phyloP scores from a whole-genome alignment of 1,139 yeast genomes.

The Yamadazyma atmosphaerica region DNA sequence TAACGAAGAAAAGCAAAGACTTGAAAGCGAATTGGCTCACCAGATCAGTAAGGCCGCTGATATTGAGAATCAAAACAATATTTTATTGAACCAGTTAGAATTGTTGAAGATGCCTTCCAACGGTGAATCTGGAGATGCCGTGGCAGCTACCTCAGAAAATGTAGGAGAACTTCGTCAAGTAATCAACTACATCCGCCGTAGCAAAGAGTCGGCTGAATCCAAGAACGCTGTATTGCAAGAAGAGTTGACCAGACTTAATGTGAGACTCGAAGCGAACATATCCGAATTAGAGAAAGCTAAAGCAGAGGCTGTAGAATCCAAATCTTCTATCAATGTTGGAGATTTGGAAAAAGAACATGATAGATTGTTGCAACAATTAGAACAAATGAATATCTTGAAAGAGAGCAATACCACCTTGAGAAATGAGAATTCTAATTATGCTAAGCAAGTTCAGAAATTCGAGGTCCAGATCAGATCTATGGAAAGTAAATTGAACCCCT shows the following conservation, averaged over 20 bases:
- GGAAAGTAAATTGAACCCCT: constrained; percentile 19
- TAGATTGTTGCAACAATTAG: constrained; percentile 59
- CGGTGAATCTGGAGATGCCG: no score
- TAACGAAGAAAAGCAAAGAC: constrained; percentile 24
- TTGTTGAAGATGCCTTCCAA: constrained; percentile 21
- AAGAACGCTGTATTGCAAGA: constrained; percentile 51
- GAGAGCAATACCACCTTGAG: constrained; percentile 75
- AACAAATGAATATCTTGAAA: constrained; percentile 67
- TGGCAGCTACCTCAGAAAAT: constrained; percentile 20
- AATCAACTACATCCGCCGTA: constrained; percentile 65
- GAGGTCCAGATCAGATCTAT: constrained; percentile 20
- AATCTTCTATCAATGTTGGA: constrained; percentile 37
- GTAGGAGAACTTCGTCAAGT: constrained; percentile 47
- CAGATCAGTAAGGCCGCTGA: constrained; percentile 53
- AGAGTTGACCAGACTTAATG: constrained; percentile 50
- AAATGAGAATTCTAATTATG: constrained; percentile 41
- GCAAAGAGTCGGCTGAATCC: constrained; percentile 70
- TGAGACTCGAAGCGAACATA: constrained; percentile 37
- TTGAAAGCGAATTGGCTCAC: constrained; percentile 55
- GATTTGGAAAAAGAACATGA: constrained; percentile 48
- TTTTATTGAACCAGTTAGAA: constrained; percentile 72
- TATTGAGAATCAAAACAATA: constrained; percentile 62
- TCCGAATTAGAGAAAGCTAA: constrained; percentile 47
- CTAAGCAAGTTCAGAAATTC: constrained; percentile 24
- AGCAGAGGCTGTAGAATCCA: constrained; percentile 40